Evolutionary conservation across 139 green algal genomes (phyloP).

Genomic region (Coccomyxa sp.): DNA sequence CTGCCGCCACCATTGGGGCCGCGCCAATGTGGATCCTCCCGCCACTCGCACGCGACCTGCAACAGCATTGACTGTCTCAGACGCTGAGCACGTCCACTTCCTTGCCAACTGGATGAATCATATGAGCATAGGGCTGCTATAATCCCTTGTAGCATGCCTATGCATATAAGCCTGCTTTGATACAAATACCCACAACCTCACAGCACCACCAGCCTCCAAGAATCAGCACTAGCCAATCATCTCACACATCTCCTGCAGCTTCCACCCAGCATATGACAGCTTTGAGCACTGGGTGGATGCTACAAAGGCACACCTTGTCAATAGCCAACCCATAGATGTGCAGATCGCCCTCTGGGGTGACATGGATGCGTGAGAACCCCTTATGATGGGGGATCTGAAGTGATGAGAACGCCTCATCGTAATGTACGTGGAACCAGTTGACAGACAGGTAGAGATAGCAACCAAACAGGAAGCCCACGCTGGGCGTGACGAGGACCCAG

Average conservation of each 20-base stretch:
- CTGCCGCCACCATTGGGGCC: slow-evolving; percentile 36
- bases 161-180: too few relatives aligned
- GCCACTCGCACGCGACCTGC: slow-evolving; percentile 59
- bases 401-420: slow-evolving; percentile 79
- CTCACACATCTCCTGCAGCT: too few relatives aligned
- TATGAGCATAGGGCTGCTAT: too few relatives aligned
- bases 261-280: too few relatives aligned
- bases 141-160: too few relatives aligned
- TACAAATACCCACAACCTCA: too few relatives aligned
- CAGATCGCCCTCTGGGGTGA: slow-evolving; percentile 54
- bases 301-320: slow-evolving; percentile 26
- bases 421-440: slow-evolving; percentile 75
- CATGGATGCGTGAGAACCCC: slow-evolving; percentile 73
- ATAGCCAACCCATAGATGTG: slow-evolving; percentile 61
- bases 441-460: slow-evolving; percentile 78
- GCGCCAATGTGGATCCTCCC: slow-evolving; percentile 71
- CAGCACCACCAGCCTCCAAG: too few relatives aligned
- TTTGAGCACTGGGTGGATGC: too few relatives aligned
- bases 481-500: slow-evolving; percentile 84
- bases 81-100: too few relatives aligned
- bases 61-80: not conserved
- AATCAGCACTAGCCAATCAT: too few relatives aligned
- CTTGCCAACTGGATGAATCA: too few relatives aligned
- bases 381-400: slow-evolving; percentile 76
- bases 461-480: slow-evolving; percentile 79